Evolutionary conservation across 148 eudicot species (phyloP), one percentile per base, ranked within the genome.

Genomic region (Vaccinium vitisidaea): DNA sequence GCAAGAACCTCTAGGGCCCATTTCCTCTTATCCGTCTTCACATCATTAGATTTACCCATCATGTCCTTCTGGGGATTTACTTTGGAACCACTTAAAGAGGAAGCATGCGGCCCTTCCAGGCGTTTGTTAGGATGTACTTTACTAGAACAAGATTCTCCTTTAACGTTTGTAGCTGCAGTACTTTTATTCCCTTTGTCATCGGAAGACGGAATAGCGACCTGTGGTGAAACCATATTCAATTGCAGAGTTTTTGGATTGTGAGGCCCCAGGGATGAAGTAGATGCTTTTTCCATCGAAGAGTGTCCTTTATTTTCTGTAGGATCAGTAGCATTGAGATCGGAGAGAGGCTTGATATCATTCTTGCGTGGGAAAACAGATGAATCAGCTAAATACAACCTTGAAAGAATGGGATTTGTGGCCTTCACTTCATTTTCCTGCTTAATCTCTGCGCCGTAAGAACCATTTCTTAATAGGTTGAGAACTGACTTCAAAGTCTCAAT

Each of bases 1-100:
- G 98, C 98, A 90, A 96, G 94, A 89, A 96, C 83, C 87, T 95
- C 93, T 55, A 92, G 88, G 50, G 99, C 99, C 99, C 98, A 96
- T 89, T 95, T 92, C 87, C 91, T 96, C 86, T 90, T 96, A 89
- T 96, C 98, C 75, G 77, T 81, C 59, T 82, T 91, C 14, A 84
- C 84, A 30, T 87, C 90, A 84, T 86, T 88, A 81, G 92, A 80
- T 87, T 89, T 89, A 67, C 89, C 90, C 50, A 61, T 81, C 43
- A 12, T 83, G 63, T 87, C 92, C 83, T 88, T 88, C 84, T 84
- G 85, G 53, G 87, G 76, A 80, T 83, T 71, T 79, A 36, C 56
- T 53, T 77, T 82, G 36, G 84, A 80, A 25, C 75, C 84, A 55
- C 81, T 86, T 70, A 69, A 48, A 48, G 84, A 50, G 81, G 89